Conservation (phyloP, 768 basidiomycete genomes). For the Cystofilobasidium capitatum region DNA sequence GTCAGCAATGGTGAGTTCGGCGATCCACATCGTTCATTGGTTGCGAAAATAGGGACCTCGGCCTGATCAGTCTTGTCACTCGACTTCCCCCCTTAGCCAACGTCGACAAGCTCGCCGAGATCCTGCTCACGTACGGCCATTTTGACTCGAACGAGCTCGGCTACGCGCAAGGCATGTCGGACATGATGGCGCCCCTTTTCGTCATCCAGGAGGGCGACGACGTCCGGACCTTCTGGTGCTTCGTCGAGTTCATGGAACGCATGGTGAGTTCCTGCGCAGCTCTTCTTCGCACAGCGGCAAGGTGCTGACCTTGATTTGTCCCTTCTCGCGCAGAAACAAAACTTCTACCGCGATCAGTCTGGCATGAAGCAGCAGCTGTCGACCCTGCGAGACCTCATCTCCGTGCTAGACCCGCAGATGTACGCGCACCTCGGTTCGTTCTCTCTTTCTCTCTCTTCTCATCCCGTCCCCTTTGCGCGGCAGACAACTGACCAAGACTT, state of each 20-base stretch:
- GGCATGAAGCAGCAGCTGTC: slow-evolving; percentile 94
- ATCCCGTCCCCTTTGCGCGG: not conserved
- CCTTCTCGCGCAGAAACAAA: slow-evolving; percentile 71
- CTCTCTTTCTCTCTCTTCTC: not conserved
- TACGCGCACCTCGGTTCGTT: slow-evolving; percentile 73
- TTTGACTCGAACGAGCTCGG: slow-evolving; percentile 72
- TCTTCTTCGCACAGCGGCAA: not conserved
- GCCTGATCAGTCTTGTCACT: not conserved
- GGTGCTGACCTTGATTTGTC: slow-evolving; percentile 1
- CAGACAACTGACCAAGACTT: not conserved
- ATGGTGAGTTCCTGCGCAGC: slow-evolving; percentile 54
- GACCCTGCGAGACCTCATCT: slow-evolving; percentile 79
- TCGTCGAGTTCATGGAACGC: slow-evolving; percentile 85
- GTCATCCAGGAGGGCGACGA: slow-evolving; percentile 83
- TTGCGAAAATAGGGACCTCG: too few relatives aligned
- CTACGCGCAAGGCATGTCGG: slow-evolving; percentile 98
- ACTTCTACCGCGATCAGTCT: slow-evolving; percentile 90
- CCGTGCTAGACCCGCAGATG: slow-evolving; percentile 89
- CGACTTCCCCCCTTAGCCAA: slow-evolving; percentile 43
- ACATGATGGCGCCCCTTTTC: slow-evolving; percentile 86
- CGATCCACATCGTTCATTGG: not conserved
- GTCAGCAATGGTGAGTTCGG: slow-evolving; percentile 35
- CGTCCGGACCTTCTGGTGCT: slow-evolving; percentile 90
- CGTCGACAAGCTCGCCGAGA: slow-evolving; percentile 72
- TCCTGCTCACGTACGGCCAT: slow-evolving; percentile 83